A percentile compares a stretch with the other conserved stretches of the same genome.
Evolutionary conservation across 2,329 filamentous ascomycete species (phyloP).

Genomic region (Rosellinia necatrix): DNA sequence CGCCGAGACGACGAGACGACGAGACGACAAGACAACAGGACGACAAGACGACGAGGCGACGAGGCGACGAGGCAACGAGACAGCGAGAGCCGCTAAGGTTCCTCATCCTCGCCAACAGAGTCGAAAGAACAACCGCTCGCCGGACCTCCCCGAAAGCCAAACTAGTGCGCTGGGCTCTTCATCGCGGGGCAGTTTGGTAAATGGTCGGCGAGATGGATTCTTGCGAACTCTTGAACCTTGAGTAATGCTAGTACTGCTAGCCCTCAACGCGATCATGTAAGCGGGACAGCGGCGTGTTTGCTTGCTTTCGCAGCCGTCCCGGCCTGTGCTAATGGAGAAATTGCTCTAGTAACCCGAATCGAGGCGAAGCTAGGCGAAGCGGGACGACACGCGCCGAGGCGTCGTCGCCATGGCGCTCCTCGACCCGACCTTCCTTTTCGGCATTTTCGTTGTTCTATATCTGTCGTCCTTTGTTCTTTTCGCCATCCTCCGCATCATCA

Average conservation of each 20-base stretch:
- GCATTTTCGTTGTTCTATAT: slow-evolving; percentile 83
- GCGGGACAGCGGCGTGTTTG: slow-evolving; percentile 12
- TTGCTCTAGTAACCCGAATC: slow-evolving; percentile 27
- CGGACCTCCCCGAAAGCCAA: no score
- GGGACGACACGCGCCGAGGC: slow-evolving; percentile 37
- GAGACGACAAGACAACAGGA: no score
- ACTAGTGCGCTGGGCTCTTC: slow-evolving; percentile 2
- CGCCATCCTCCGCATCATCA: slow-evolving; percentile 88
- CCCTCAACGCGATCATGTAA: slow-evolving; percentile 32
- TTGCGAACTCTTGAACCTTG: slow-evolving; percentile 24
- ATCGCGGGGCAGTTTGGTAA: slow-evolving; percentile 5
- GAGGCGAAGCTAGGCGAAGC: slow-evolving; percentile 25
- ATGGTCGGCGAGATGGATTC: slow-evolving; percentile 35
- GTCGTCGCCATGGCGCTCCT: slow-evolving; percentile 63
- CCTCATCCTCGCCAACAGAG: no score
- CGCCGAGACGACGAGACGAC: not conserved
- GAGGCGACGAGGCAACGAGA: no score
- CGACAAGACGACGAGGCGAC: no score
- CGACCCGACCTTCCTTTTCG: slow-evolving; percentile 82
- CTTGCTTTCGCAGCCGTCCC: no score
- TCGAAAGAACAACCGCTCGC: no score
- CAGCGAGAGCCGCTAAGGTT: no score
- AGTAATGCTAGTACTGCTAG: slow-evolving; percentile 36
- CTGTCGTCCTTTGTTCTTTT: slow-evolving; percentile 92
- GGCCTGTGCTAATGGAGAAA: slow-evolving; percentile 16